Conservation (phyloP, 2,329 filamentous ascomycete species). For the Raffaelea ambrosiae region DNA sequence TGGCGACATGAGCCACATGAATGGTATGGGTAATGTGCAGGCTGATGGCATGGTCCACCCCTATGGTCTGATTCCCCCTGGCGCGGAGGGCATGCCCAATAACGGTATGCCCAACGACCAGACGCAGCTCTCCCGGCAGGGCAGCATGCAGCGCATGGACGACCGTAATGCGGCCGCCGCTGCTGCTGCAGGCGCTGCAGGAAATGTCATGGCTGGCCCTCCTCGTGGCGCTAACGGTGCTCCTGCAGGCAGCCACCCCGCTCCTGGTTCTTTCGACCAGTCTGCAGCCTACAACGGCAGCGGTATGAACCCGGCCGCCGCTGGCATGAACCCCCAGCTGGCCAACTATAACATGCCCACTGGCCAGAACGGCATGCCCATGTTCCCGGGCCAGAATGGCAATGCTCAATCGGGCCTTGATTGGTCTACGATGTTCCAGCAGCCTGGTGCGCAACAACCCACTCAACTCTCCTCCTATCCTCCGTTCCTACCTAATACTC, state of each 20-base stretch:
- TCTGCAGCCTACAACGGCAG: constrained; percentile 41
- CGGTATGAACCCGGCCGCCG: constrained; percentile 42
- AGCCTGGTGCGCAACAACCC: constrained; percentile 57
- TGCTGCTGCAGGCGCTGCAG: constrained; percentile 2
- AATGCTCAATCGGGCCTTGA: constrained; percentile 58
- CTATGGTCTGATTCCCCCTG: constrained; percentile 32
- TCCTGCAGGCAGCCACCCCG: constrained; percentile 4
- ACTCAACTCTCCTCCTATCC: constrained; percentile 37
- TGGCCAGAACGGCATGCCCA: constrained; percentile 55
- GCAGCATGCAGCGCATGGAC: constrained; percentile 50
- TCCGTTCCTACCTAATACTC: constrained; percentile 47
- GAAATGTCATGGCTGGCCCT: constrained; percentile 8
- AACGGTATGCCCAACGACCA: constrained; percentile 50
- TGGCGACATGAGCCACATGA: constrained; percentile 50
- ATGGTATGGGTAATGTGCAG: constrained; percentile 50
- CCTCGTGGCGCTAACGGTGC: constrained; percentile 9
- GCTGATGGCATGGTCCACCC: constrained; percentile 44
- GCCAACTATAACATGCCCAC: constrained; percentile 56
- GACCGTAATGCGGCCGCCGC: constrained; percentile 25
- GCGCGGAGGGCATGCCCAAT: constrained; percentile 47
- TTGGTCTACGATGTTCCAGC: constrained; percentile 71
- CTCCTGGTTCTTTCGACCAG: constrained; percentile 31
- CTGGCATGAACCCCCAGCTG: constrained; percentile 39
- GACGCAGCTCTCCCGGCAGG: constrained; percentile 52
- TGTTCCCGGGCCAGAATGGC: constrained; percentile 52